Evolutionary conservation across 805 yeast genomes (phyloP).

Genomic region (Metschnikowia henanensis): DNA sequence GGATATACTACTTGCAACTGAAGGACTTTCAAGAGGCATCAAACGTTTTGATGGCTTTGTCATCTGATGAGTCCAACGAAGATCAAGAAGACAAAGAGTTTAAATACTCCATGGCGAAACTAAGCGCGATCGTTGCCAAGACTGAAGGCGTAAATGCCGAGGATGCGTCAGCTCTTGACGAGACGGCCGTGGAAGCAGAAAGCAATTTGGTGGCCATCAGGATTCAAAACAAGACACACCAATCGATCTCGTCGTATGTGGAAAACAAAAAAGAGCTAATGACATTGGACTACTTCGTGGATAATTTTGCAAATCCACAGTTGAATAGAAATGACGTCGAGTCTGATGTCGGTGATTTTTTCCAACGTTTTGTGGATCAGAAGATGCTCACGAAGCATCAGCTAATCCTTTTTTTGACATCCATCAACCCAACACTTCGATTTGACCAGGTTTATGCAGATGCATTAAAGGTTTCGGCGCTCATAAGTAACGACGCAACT

Average conservation of each 20-base stretch:
- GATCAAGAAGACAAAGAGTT: constrained; percentile 48
- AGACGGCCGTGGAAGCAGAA: constrained; percentile 41
- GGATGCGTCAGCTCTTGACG: constrained; percentile 9
- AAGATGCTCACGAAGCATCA: constrained; percentile 44
- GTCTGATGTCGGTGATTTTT: constrained; percentile 24
- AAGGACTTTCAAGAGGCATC: constrained; percentile 53
- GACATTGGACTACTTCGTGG: constrained; percentile 27
- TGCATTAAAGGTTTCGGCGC: constrained; percentile 53
- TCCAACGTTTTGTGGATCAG: constrained; percentile 32
- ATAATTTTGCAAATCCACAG: constrained; percentile 17
- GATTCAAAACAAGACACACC: constrained; percentile 44
- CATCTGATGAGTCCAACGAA: constrained; percentile 37
- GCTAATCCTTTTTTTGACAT: constrained; percentile 52
- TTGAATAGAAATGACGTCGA: constrained; percentile 4
- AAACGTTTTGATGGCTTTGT: constrained; percentile 42
- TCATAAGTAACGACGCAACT: constrained; percentile 28
- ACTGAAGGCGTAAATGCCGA: constrained; percentile 2
- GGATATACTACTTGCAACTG: constrained; percentile 67
- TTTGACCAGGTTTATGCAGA: constrained; percentile 27
- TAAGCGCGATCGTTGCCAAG: constrained; percentile 52
- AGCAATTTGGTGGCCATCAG: constrained; percentile 47
- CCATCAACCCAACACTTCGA: constrained; percentile 34
- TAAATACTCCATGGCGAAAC: constrained; percentile 70
- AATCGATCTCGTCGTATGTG: constrained; percentile 23
- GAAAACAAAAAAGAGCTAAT: constrained; percentile 25